Evolutionary conservation across 2,329 filamentous ascomycete species (phyloP), one percentile per base, ranked within the genome.

Genomic region (Colletotrichum echinochloae): DNA sequence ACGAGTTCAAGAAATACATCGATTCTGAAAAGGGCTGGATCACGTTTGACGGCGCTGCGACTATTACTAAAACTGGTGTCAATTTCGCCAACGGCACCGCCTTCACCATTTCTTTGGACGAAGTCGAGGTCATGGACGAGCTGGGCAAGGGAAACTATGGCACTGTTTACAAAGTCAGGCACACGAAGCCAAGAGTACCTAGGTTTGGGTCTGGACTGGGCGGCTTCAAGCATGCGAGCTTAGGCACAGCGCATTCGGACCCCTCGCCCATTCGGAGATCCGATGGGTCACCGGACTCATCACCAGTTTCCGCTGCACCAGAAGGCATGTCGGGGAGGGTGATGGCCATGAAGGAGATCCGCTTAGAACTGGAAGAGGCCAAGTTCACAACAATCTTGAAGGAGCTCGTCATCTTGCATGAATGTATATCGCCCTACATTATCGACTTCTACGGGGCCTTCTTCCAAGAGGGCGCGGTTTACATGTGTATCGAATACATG

Each of bases 401-500:
- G 89, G 96, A 99, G 81, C 86, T 99, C 57, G 94, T 99, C 77
- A 95, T 99, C 73, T 85, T 99, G 2, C 96, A 99, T 82, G 93
- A 96, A 75, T 99, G 96, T 78, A 87, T 96, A 3, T 98, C 94
- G 2, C 95, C 96, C 0, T 97, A 95, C 81, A 98, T 99, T 75
- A 96, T 99, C 80, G 95, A 99, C 78, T 99, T 99, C 77, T 99
- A 98, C 79, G 96, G 96, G 0, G 96, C 96, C 6, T 99, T 99
- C 80, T 99, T 98, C 86, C 96, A 99, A 78, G 96, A 99, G 83
- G 95, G 96, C 35, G 96, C 96, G 0, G 96, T 99, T 1, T 99
- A 99, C 81, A 98, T 99, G 80, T 99, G 96, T 82, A 97, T 99
- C 80, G 96, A 99, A 82, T 97, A 94, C 82, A 99, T 99, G 96